A percentile compares a stretch with the other conserved stretches of the same genome.
phyloP scores from a whole-genome alignment of 495 filamentous ascomycete genomes.

The Penicillium cinerascens region DNA sequence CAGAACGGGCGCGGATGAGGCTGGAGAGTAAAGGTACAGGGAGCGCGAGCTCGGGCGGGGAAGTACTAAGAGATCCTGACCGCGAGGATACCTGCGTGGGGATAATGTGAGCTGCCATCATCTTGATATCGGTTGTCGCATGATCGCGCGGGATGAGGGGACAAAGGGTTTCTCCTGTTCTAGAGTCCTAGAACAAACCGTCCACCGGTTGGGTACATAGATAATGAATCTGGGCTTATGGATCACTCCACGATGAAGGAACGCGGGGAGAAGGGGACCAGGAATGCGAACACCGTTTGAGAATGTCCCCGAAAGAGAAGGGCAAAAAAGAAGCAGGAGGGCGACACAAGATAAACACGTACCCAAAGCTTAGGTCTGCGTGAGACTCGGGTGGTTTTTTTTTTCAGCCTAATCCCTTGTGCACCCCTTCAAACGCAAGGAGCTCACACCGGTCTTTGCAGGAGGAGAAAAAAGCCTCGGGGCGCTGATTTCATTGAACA shows the following conservation, averaged over 20 bases:
- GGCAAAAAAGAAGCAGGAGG: background rate
- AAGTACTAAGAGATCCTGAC: conserved; percentile 24
- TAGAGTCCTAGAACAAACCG: background rate
- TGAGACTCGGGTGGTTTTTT: conserved; percentile 4
- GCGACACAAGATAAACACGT: conserved; percentile 7
- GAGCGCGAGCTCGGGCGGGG: conserved; percentile 19
- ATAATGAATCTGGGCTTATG: background rate
- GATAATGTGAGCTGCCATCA: conserved; percentile 35
- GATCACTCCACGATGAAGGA: background rate
- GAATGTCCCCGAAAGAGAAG: background rate
- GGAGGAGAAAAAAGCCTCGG: conserved; percentile 19
- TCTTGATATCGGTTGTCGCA: conserved; percentile 13
- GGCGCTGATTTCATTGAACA: conserved; percentile 30
- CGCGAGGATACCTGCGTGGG: conserved; percentile 28
- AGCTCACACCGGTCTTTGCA: conserved; percentile 23
- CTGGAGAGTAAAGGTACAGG: conserved; percentile 24
- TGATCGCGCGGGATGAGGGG: conserved; percentile 14
- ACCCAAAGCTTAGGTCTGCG: conserved; percentile 13
- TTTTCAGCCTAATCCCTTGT: conserved; percentile 13
- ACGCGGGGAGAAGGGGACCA: background rate
- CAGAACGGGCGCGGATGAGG: conserved; percentile 25
- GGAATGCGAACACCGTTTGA: background rate
- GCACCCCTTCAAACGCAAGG: conserved; percentile 22
- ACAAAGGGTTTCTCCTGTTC: conserved; percentile 11
- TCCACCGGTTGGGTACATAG: background rate